These are phyloP conservation scores for Raphanus sativus DNA, from an alignment of 345 rosid genomes.

Conservation along the genomic window DNA sequence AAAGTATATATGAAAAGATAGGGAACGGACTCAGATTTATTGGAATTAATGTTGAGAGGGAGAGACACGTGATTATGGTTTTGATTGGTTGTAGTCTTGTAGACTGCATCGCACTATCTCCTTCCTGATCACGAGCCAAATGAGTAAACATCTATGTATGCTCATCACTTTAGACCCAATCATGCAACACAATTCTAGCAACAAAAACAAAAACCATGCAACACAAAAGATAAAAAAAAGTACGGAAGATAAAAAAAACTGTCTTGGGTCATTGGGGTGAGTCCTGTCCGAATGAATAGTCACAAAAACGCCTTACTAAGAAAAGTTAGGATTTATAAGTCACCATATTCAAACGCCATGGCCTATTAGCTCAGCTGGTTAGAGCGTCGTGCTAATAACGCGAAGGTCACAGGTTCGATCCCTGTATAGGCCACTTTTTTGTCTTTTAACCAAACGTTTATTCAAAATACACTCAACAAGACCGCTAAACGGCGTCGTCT, in stretches of 20 bases:
- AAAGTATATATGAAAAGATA: not conserved
- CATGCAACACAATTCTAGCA: too few species aligned
- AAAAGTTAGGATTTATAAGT: too few species aligned
- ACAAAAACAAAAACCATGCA: too few species aligned
- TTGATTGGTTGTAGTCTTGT: not conserved
- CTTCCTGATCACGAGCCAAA: not conserved
- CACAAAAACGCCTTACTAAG: too few species aligned
- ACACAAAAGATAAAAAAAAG: not conserved
- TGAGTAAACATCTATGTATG: too few species aligned
- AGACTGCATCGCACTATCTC: slow-evolving; percentile 1
- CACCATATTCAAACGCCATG: not conserved
- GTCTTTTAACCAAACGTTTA: not conserved
- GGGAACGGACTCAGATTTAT: not conserved
- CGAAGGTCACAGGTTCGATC: slow-evolving; percentile 83
- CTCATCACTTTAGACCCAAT: too few species aligned
- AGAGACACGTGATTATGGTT: slow-evolving; percentile 6
- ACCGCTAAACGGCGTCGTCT: not conserved
- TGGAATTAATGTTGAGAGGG: not conserved
- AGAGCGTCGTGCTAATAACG: slow-evolving; percentile 98
- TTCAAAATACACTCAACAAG: not conserved
- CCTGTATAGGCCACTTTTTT: slow-evolving; percentile 52
- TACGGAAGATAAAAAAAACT: not conserved
- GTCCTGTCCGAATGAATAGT: too few species aligned
- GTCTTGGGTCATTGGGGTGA: not conserved
- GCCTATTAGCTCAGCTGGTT: slow-evolving; percentile 75